Conservation (phyloP, 257 asterid species). For the Lithospermum erythrorhizon region DNA sequence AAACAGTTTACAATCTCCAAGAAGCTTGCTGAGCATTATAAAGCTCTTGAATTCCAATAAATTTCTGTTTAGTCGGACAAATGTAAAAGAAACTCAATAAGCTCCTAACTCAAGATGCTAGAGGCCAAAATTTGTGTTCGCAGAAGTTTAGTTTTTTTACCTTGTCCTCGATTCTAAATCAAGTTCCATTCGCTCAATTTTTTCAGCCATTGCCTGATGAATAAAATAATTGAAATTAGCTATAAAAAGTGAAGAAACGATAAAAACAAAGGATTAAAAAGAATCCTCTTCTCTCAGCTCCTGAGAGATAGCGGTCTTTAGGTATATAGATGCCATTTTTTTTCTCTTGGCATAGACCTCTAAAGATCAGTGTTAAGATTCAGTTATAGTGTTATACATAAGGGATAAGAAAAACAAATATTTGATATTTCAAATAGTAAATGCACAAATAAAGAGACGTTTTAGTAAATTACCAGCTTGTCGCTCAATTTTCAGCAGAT, state of each 20-base stretch:
- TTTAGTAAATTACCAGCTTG: slow-evolving; percentile 63
- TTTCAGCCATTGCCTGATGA: slow-evolving; percentile 86
- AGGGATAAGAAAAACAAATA: not conserved
- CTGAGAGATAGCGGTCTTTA: slow-evolving; percentile 83
- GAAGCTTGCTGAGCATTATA: no score
- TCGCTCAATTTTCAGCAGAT: slow-evolving; percentile 55
- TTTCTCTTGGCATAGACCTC: slow-evolving; percentile 98
- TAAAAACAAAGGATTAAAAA: slow-evolving; percentile 1
- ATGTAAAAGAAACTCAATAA: slow-evolving; percentile 1
- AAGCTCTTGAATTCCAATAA: slow-evolving; percentile 35
- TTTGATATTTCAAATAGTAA: not conserved
- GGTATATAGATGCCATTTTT: slow-evolving; percentile 98
- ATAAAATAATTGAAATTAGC: slow-evolving; percentile 4
- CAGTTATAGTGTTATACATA: not conserved
- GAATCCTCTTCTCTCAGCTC: slow-evolving; percentile 92
- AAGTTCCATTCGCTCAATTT: slow-evolving; percentile 90
- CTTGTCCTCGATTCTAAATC: slow-evolving; percentile 89
- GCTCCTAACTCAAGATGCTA: not conserved
- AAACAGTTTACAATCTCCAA: no score
- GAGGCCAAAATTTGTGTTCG: no score
- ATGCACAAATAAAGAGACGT: not conserved
- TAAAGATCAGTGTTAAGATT: slow-evolving; percentile 20
- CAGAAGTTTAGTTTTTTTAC: no score
- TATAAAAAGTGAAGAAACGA: slow-evolving; percentile 4
- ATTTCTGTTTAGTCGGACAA: slow-evolving; percentile 22